Base-by-base conservation (phyloP, 2,329 filamentous ascomycete species). In the Colletotrichum tropicale region DNA sequence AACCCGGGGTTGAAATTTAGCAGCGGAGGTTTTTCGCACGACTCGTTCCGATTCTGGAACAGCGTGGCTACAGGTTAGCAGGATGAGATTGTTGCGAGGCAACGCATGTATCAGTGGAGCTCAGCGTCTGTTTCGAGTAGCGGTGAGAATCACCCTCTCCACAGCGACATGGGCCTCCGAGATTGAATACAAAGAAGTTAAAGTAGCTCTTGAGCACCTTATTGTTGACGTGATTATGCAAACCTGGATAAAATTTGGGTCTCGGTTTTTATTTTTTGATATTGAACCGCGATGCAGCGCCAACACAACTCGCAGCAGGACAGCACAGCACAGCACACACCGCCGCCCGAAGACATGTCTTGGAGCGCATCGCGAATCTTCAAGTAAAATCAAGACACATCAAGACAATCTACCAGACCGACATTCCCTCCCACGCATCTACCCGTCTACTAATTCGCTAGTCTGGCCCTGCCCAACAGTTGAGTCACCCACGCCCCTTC, bases 11-110 rank as follows among this genome's bases (percentile, higher is more conserved):
- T 36, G 36, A 34, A n/a, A 26, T 69, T 58, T 52, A 13, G 70
- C 73, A 75, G 73, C 38, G 73, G 73, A 75, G 73, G 73, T 43
- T 43, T 65, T 61, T 68, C 52, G 55, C 73, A 75, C 73, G 73
- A 64, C 43, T 64, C 30, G 73, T 58, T 24, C 43, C 70, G 38
- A 36, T 68, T 56, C 43, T 38, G 73, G 73, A 56, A 73, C 70
- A 73, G 64, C 73, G 73, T 75, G 73, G 70, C 73, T 75, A 75
- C 73, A 73, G 70, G 70, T 73, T 75, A 75, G 70, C 73, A 75
- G 48, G 73, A 64, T 68, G 24, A 68, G 64, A 73, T 64, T 16
- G 73, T 75, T 75, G 73, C 73, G 73, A 75, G 73, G 73, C 73
- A 75, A 75, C 73, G 64, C 43, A 71, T 21, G 34, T 28, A 66